A percentile compares a stretch with the other conserved stretches of the same genome.
These are phyloP conservation scores for Keqinozyma sinolaborantium DNA, from an alignment of 1,139 yeast species.

Conservation along the genomic window DNA sequence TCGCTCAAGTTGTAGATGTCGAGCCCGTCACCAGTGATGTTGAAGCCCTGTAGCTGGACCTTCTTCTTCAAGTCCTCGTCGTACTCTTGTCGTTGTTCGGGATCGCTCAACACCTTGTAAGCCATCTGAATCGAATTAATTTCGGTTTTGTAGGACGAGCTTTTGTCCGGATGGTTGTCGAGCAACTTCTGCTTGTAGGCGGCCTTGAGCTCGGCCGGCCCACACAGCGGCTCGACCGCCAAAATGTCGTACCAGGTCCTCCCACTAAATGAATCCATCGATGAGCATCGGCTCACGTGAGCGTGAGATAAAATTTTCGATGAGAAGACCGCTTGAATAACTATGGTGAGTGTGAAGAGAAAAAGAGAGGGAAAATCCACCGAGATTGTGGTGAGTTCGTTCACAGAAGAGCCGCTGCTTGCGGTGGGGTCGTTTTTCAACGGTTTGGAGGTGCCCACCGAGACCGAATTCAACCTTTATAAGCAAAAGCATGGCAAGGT, in stretches of 20 bases:
- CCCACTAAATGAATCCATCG: neutral
- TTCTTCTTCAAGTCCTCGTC: constrained; percentile 40
- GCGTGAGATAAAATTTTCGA: neutral
- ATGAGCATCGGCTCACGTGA: neutral
- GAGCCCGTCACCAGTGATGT: constrained; percentile 59
- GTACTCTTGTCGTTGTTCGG: constrained; percentile 38
- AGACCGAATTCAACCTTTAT: constrained; percentile 62
- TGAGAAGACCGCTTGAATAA: neutral
- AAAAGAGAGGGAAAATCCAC: neutral
- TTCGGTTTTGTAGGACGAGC: constrained; percentile 6
- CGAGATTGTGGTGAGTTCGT: constrained; percentile 8
- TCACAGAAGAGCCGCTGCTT: constrained; percentile 31
- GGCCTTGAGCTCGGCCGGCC: constrained; percentile 39
- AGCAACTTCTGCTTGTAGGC: constrained; percentile 65
- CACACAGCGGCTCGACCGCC: constrained; percentile 4
- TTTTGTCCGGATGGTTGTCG: constrained; percentile 73
- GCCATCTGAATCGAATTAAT: constrained; percentile 56
- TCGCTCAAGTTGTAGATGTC: constrained; percentile 66
- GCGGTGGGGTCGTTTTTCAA: constrained; percentile 65
- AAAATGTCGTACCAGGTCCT: neutral
- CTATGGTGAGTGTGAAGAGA: neutral
- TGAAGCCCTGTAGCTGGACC: constrained; percentile 45
- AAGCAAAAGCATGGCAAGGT: constrained; percentile 47
- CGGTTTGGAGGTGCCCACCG: constrained; percentile 62
- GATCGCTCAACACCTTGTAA: constrained; percentile 47